Base-by-base conservation (phyloP, 1,139 yeast genomes). In the Arxiozyma slooffiae region DNA sequence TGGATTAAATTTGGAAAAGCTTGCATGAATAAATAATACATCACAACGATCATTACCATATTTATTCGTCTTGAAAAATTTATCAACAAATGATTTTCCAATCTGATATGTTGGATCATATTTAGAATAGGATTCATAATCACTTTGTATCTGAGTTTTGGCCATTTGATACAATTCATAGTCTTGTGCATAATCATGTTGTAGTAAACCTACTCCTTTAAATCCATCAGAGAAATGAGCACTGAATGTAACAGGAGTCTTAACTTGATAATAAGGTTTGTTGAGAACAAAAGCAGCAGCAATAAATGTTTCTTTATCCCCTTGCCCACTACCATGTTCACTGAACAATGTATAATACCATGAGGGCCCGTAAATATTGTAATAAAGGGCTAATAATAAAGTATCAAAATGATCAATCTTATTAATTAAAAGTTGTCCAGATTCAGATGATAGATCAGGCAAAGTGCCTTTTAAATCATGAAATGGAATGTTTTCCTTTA, bases 1-100 rank as follows among this genome's bases (percentile, higher is more conserved):
- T 2, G 87, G 86, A 57, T 81, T 78, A 53, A 81, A 71, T 63
- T 82, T 82, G 26, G 83, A 83, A 69, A 73, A 78, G 62, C 82
- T 81, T 47, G 85, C 78, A 62, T 84, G 89, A 51, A 82, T 77
- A 57, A 83, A 61, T 52, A 9, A 55, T 38, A 45, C 51, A 40
- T 56, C 60, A 20, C 54, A 45, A 20, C 38, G 48, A 16, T 48
- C 42, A 16, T 20, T 38, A 18, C 51, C 51, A 4, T 53, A 43
- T 9, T 54, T 55, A 16, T 48, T 50, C 14, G 49, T 55, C n/a
- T 43, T 44, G 51, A 60, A 48, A 41, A 56, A 47, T 6, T 21
- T 41, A 20, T 55, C 46, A 39, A 50, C 40, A 53, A 54, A 61
- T 17, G 52, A 54, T 8, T 24, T 49, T 14, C 50, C 53, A 14